These are phyloP conservation scores for Suillus clintonianus DNA, from an alignment of 768 basidiomycete species.

Conservation along the genomic window DNA sequence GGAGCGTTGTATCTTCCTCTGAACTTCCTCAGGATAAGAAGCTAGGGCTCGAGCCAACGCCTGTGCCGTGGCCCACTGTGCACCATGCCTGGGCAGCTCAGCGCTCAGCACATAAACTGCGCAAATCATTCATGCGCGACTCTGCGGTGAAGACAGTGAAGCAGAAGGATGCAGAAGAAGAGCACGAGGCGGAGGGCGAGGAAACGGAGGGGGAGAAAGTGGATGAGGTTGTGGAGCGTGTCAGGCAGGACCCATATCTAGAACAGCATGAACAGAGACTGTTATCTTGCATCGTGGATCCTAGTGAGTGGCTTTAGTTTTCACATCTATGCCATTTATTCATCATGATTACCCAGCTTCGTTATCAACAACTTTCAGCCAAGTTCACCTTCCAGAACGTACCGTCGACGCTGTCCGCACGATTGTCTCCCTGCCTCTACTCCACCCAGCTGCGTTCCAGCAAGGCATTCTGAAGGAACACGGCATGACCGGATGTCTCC, in stretches of 20 bases:
- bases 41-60: constrained; percentile 45
- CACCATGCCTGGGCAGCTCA: constrained; percentile 66
- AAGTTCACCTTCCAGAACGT: constrained; percentile 85
- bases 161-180: constrained; percentile 38
- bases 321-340: background rate
- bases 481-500: constrained; percentile 85
- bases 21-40: constrained; percentile 11
- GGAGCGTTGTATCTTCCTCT: constrained; percentile 51
- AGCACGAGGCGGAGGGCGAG: constrained; percentile 26
- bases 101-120: constrained; percentile 48
- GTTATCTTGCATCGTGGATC: constrained; percentile 83
- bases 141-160: constrained; percentile 35
- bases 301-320: constrained; percentile 45
- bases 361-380: constrained; percentile 81
- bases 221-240: constrained; percentile 75
- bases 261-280: constrained; percentile 82
- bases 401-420: constrained; percentile 93
- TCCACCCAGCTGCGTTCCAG: constrained; percentile 86
- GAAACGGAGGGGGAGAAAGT: constrained; percentile 35
- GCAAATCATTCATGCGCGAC: constrained; percentile 64
- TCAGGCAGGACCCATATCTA: constrained; percentile 76
- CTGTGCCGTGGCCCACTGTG: constrained; percentile 68
- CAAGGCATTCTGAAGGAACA: constrained; percentile 90
- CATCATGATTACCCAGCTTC: constrained; percentile 44
- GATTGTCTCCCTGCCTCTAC: constrained; percentile 84